These are phyloP conservation scores for Spathaspora sp. DNA, from an alignment of 1,139 yeast species.

Conservation along the genomic window DNA sequence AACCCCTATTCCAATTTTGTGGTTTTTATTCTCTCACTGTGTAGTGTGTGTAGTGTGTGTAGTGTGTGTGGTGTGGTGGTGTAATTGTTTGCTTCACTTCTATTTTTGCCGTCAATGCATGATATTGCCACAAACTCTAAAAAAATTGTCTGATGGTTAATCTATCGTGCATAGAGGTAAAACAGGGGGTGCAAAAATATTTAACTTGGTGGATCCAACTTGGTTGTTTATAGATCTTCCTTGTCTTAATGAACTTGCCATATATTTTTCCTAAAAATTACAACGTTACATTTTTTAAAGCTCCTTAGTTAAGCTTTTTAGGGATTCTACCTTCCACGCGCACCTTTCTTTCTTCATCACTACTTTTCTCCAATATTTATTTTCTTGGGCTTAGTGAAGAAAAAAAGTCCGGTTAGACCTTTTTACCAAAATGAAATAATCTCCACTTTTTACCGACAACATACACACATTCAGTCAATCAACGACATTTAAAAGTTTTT, in stretches of 20 bases:
- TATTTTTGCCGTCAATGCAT: not conserved
- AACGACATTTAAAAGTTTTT: no score
- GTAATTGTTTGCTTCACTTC: no score
- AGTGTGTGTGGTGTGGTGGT: no score
- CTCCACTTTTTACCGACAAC: slow-evolving; percentile 1
- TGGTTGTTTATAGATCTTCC: no score
- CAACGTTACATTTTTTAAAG: slow-evolving; percentile 2
- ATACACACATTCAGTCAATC: not conserved
- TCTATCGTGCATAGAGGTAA: not conserved
- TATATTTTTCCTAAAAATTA: not conserved
- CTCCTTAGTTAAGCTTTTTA: not conserved
- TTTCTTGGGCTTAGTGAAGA: not conserved
- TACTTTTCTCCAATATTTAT: not conserved
- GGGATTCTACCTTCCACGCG: slow-evolving; percentile 4
- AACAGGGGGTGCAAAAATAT: not conserved
- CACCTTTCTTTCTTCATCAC: not conserved
- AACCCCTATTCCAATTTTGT: no score
- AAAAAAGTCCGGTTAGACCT: slow-evolving; percentile 5
- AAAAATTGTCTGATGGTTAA: not conserved
- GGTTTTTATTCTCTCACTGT: no score
- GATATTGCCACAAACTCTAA: not conserved
- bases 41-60: no score
- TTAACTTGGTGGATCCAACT: not conserved
- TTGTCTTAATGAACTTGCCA: no score
- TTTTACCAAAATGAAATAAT: not conserved